Evolutionary conservation across 306 rosid genomes (phyloP).

Genomic region (Sindora glabra): DNA sequence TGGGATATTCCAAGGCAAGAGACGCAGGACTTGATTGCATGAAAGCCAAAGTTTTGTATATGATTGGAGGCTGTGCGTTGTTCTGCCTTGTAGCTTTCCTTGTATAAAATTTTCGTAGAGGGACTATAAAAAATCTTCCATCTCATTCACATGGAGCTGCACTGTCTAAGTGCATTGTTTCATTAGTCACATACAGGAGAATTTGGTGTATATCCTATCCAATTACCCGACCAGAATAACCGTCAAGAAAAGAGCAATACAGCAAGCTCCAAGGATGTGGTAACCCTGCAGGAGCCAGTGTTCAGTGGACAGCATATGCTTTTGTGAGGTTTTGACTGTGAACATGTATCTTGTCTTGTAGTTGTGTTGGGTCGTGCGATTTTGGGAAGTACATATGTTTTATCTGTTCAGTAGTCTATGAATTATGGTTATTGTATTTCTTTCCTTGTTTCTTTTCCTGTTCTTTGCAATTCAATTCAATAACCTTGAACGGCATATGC

Average conservation of each 20-base stretch:
- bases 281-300: conserved; percentile 18
- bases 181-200: conserved; percentile 1
- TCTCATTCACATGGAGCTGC: background rate
- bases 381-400: background rate
- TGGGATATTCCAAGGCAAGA: background rate
- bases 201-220: conserved; percentile 3
- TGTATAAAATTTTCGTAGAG: background rate
- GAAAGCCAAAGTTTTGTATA: conserved; percentile 31
- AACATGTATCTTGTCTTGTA: conserved; percentile 14
- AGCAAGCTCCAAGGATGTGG: conserved; percentile 15
- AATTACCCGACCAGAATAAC: conserved; percentile 8
- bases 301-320: conserved; percentile 8
- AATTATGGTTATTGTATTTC: background rate
- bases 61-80: conserved; percentile 36
- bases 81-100: conserved; percentile 25
- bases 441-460: background rate
- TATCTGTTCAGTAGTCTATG: background rate
- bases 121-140: conserved; percentile 4
- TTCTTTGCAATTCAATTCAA: background rate
- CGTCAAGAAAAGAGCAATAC: conserved; percentile 10
- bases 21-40: conserved; percentile 7
- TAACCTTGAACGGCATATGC: background rate
- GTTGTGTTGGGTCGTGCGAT: background rate
- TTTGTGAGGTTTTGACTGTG: background rate
- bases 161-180: background rate